These are phyloP conservation scores for Oenanthe javanica DNA, from an alignment of 140 eudicot species.

Conservation along the genomic window DNA sequence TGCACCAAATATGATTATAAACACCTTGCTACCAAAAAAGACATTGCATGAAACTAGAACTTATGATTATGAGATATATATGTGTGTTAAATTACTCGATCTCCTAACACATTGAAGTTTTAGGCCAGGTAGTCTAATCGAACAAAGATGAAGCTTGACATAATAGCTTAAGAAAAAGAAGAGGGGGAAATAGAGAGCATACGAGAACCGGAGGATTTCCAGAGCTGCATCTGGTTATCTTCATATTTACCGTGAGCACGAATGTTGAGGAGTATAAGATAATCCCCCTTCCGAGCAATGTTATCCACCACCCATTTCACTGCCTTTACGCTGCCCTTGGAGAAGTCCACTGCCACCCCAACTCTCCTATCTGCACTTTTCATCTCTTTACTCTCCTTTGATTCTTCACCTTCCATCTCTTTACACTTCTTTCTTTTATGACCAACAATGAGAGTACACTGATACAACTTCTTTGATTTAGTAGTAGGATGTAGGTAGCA, in stretches of 20 bases:
- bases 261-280: constrained; percentile 55
- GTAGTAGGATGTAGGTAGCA: not conserved
- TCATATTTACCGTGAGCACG: constrained; percentile 32
- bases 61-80: not conserved
- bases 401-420: not conserved
- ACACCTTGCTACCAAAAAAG: not conserved
- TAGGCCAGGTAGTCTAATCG: not conserved
- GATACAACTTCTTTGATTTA: not conserved
- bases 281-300: constrained; percentile 68
- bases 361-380: constrained; percentile 43
- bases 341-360: constrained; percentile 88
- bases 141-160: not conserved
- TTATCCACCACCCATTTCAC: constrained; percentile 77
- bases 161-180: not conserved
- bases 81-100: no score
- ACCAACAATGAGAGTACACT: not conserved
- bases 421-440: not conserved
- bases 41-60: not conserved
- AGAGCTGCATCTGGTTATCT: constrained; percentile 41
- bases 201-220: constrained; percentile 81
- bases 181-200: constrained; percentile 11
- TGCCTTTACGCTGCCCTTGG: constrained; percentile 78
- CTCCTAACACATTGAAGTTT: not conserved
- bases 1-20: no score
- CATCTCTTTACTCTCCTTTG: constrained; percentile 27